Evolutionary conservation across 2,329 filamentous ascomycete genomes (phyloP).

Genomic region (Penicillium olsonii): DNA sequence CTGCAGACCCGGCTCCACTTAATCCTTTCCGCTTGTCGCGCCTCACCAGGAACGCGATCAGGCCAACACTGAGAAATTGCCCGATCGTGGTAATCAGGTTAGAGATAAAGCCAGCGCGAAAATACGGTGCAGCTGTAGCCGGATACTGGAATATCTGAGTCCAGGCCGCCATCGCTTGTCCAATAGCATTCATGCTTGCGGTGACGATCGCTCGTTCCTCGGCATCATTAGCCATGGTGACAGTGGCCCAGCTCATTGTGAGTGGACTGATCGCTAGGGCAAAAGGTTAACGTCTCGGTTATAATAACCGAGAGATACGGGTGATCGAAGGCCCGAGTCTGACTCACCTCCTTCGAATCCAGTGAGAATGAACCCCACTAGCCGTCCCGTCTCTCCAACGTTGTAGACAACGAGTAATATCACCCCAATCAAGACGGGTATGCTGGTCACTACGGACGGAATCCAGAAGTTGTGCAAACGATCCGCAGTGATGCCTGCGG

Average conservation of each 20-base stretch:
- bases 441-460: slow-evolving; percentile 31
- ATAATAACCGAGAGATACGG: neutral
- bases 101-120: slow-evolving; percentile 24
- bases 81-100: slow-evolving; percentile 36
- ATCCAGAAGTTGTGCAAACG: slow-evolving; percentile 39
- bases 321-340: neutral
- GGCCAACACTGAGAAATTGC: slow-evolving; percentile 32
- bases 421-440: slow-evolving; percentile 38
- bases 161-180: slow-evolving; percentile 45
- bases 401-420: slow-evolving; percentile 40
- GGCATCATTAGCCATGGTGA: slow-evolving; percentile 41
- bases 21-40: slow-evolving; percentile 5
- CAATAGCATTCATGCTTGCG: slow-evolving; percentile 48
- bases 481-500: slow-evolving; percentile 37
- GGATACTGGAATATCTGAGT: slow-evolving; percentile 44
- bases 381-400: slow-evolving; percentile 39
- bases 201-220: slow-evolving; percentile 47
- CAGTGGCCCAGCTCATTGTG: slow-evolving; percentile 45
- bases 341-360: slow-evolving; percentile 41
- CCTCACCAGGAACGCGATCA: slow-evolving; percentile 21
- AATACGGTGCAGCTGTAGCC: slow-evolving; percentile 38
- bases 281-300: neutral
- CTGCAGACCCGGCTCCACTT: neutral
- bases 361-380: slow-evolving; percentile 42
- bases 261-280: slow-evolving; percentile 29